Percentiles rank a stretch among this genome's conserved stretches.
phyloP scores from a whole-genome alignment of 2,329 filamentous ascomycete species.

The Pseudocercospora musae region DNA sequence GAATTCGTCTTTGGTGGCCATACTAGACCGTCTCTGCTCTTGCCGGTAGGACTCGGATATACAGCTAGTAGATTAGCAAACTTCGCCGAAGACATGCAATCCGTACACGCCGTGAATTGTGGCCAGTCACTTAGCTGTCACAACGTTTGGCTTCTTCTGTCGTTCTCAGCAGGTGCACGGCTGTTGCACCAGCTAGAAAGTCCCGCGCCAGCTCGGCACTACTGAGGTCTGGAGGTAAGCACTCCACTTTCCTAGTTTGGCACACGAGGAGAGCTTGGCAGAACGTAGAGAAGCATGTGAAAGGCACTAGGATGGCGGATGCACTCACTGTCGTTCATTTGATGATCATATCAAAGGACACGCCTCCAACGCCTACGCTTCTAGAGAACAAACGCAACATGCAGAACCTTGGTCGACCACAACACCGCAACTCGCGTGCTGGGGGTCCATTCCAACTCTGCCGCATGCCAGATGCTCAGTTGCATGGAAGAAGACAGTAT shows the following conservation, averaged over 20 bases:
- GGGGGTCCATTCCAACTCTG: not conserved
- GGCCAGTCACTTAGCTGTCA: no score
- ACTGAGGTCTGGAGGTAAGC: not conserved
- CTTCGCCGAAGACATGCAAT: no score
- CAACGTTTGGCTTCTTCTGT: no score
- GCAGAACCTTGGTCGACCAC: not conserved
- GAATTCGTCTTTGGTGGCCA: not conserved
- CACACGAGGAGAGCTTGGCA: not conserved
- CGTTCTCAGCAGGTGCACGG: not conserved
- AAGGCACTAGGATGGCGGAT: not conserved
- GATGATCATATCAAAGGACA: not conserved
- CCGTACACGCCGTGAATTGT: no score
- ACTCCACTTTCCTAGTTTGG: constrained; percentile 1
- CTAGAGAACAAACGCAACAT: not conserved
- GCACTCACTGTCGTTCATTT: not conserved
- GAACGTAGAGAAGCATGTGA: not conserved
- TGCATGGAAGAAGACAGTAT: not conserved
- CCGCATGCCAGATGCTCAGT: not conserved
- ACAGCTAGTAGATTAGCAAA: no score
- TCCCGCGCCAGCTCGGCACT: constrained; percentile 1
- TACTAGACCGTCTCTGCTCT: not conserved
- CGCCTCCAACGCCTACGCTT: constrained; percentile 5
- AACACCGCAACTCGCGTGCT: not conserved
- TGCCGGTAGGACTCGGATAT: not conserved
- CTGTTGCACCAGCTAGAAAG: not conserved